Evolutionary conservation across 2,329 filamentous ascomycete genomes (phyloP), one percentile per base, ranked within the genome.

Genomic region (Fusarium denticulatum): DNA sequence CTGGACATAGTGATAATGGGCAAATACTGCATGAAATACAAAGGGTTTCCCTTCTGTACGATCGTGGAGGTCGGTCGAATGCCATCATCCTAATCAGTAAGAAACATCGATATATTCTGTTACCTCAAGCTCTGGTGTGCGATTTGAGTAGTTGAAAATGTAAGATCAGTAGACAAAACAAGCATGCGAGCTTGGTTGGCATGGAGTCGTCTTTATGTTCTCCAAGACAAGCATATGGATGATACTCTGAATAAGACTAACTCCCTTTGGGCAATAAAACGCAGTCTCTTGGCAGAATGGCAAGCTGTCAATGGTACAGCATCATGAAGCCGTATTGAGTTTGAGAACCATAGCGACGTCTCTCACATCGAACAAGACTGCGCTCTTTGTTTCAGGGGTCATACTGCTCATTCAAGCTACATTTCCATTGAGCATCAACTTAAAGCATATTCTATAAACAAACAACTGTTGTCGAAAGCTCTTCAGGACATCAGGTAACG

Each of bases 1-100:
- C 6, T 49, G 3, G 8, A 16, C 10, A 8, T 14, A 6, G 14
- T 46, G 26, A 22, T 22, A 4, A 9, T 15, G 6, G n/a, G 16
- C 20, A 37, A 37, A 16, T 16, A 8, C 7, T 26, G 2, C 7
- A 10, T 7, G 6, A 15, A 22, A 3, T 7, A 36, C 5, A 3
- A 26, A 15, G 1, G 1, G 11, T 37, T 4, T 28, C 10, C 10
- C 13, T 0, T 15, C 2, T 22, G 6, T 6, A 9, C 10, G 16
- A 37, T 22, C 18, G 5, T 18, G 11, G 34, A 37, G 8, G 24
- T 22, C 20, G 24, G 7, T 4, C 3, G 14, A 20, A 28, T 16
- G 11, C 11, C 5, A 28, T 39, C 8, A 15, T 22, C 10, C 5
- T 39, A n/a, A 8, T 53, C 2, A n/a, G 24, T 36, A 26, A 16